phyloP scores from a whole-genome alignment of 176 grass and related monocot species.

The Tuctoria greenei region DNA sequence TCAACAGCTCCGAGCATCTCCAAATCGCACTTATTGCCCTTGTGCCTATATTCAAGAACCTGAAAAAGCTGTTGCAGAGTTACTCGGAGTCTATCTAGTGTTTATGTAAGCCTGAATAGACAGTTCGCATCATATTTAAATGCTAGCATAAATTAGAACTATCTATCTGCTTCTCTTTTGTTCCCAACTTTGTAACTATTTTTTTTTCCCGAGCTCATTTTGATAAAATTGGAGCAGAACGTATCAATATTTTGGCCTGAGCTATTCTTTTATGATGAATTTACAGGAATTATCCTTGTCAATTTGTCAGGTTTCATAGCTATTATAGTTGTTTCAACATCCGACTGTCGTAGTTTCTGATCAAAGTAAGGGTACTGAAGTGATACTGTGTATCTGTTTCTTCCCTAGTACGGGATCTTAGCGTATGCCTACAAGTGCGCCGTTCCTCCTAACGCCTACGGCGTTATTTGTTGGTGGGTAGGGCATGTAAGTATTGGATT shows the following conservation, averaged over 20 bases:
- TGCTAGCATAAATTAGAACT: slow-evolving; percentile 42
- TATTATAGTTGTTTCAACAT: background rate
- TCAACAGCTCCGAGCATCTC: slow-evolving; percentile 93
- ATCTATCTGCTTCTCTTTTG: slow-evolving; percentile 22
- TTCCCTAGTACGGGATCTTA: background rate
- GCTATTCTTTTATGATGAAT: background rate
- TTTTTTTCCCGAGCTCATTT: background rate
- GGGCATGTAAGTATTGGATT: too few relatives aligned
- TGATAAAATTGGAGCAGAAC: slow-evolving; percentile 7
- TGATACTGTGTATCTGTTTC: background rate
- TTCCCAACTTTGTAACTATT: slow-evolving; percentile 34
- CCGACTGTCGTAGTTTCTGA: background rate
- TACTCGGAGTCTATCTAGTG: slow-evolving; percentile 33
- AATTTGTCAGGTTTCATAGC: background rate
- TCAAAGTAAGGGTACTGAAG: background rate
- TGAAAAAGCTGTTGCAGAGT: slow-evolving; percentile 49
- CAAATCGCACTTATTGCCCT: slow-evolving; percentile 74
- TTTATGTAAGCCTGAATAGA: slow-evolving; percentile 7
- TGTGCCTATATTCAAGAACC: slow-evolving; percentile 59
- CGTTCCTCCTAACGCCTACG: too few relatives aligned
- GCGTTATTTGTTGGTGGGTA: too few relatives aligned
- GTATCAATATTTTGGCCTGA: slow-evolving; percentile 14
- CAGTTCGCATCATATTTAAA: slow-evolving; percentile 14
- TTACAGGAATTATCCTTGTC: background rate
- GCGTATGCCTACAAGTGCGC: too few relatives aligned